A percentile compares a stretch with the other conserved stretches of the same genome.
Conservation (phyloP, 345 rosid species). For the Erodium maritimum region DNA sequence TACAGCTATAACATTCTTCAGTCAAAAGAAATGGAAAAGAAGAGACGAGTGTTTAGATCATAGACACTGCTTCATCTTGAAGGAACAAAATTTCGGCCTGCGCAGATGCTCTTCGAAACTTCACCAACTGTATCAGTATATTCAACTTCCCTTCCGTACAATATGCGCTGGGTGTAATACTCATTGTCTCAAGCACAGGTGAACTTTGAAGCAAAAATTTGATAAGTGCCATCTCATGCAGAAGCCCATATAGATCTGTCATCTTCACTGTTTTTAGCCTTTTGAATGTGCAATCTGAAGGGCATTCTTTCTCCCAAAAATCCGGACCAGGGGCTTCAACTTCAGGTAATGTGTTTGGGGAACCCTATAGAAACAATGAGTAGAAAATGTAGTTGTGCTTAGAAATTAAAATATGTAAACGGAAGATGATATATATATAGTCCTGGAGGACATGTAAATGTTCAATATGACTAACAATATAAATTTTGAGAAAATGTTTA, state of each 20-base stretch:
- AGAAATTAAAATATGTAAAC: neutral
- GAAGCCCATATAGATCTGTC: slow-evolving; percentile 60
- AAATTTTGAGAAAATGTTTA: neutral
- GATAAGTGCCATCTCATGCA: slow-evolving; percentile 69
- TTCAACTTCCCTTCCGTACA: slow-evolving; percentile 40
- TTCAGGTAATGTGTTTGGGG: slow-evolving; percentile 38
- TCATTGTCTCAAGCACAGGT: slow-evolving; percentile 46
- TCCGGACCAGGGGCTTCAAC: slow-evolving; percentile 45
- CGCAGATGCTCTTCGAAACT: slow-evolving; percentile 66
- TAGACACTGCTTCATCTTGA: slow-evolving; percentile 29
- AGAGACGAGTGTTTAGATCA: neutral
- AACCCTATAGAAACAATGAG: slow-evolving; percentile 32
- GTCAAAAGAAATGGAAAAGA: neutral
- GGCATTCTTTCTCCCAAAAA: slow-evolving; percentile 46
- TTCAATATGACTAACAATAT: neutral
- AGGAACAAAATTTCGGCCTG: slow-evolving; percentile 51
- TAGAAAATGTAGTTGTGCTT: neutral
- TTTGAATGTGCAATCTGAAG: slow-evolving; percentile 33
- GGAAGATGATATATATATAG: neutral
- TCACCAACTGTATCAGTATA: slow-evolving; percentile 60
- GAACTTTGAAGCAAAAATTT: slow-evolving; percentile 66
- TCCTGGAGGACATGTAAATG: no score
- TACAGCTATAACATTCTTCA: neutral
- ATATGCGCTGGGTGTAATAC: slow-evolving; percentile 41
- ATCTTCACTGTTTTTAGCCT: slow-evolving; percentile 53